Conservation (phyloP, 345 rosid genomes). For the Ceriops zippeliana region DNA sequence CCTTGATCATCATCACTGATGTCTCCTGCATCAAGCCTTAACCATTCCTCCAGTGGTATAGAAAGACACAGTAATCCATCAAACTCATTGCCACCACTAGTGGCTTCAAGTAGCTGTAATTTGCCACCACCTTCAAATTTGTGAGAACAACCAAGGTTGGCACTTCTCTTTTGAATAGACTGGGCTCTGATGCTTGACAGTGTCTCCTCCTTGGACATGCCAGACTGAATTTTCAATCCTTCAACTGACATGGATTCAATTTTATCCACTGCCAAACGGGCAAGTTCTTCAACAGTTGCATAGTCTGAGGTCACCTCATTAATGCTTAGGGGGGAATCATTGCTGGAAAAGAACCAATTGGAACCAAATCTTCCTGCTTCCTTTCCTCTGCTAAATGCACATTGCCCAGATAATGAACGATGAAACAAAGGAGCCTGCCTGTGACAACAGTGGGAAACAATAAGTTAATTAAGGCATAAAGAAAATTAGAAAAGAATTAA, state of each 20-base stretch:
- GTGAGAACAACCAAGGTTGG: conserved; percentile 13
- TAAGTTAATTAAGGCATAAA: conserved; percentile 7
- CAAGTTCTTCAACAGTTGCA: conserved; percentile 37
- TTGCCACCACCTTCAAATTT: conserved; percentile 21
- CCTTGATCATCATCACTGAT: conserved; percentile 32
- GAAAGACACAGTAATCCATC: conserved; percentile 44
- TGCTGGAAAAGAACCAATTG: conserved; percentile 11
- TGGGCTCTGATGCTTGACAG: conserved; percentile 41
- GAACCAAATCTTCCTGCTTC: conserved; percentile 15
- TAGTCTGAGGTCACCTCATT: conserved; percentile 21
- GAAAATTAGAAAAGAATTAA: neutral
- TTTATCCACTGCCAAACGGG: conserved; percentile 39
- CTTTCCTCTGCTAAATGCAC: conserved; percentile 11
- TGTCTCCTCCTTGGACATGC: conserved; percentile 56
- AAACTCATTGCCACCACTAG: conserved; percentile 21
- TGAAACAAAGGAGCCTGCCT: conserved; percentile 18
- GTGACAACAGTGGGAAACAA: conserved; percentile 18
- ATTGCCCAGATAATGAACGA: conserved; percentile 15
- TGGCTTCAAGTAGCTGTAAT: conserved; percentile 20
- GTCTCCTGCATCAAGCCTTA: conserved; percentile 43
- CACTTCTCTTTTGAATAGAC: conserved; percentile 8
- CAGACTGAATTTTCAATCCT: conserved; percentile 65
- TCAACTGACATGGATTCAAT: conserved; percentile 56
- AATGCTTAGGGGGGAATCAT: conserved; percentile 5
- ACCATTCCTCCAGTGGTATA: conserved; percentile 62